A percentile compares a stretch with the other conserved stretches of the same genome.
phyloP scores from a whole-genome alignment of 73 alveolate genomes.

The Breviolum minutum region DNA sequence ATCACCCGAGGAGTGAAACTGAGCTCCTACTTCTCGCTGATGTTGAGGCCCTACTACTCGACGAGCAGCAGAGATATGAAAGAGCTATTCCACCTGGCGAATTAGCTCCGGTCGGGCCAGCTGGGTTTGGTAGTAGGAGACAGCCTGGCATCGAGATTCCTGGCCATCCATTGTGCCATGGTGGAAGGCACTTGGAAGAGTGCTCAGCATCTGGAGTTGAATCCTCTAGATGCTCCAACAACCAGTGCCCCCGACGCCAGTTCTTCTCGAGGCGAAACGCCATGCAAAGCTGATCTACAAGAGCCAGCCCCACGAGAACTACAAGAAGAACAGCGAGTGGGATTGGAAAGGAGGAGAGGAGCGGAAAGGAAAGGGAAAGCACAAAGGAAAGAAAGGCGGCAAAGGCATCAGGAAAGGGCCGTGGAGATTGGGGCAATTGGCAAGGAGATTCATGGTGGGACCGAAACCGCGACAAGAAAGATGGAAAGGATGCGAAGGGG shows the following conservation, averaged over 20 bases:
- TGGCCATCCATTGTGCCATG: conserved; percentile 17
- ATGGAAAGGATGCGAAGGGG: background rate
- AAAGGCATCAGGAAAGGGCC: background rate
- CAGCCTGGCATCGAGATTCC: background rate
- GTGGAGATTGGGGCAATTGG: no score
- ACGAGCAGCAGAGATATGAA: background rate
- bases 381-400: background rate
- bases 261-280: background rate
- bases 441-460: background rate
- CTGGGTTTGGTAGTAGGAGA: background rate
- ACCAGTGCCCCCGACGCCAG: background rate
- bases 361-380: background rate
- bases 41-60: background rate
- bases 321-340: background rate
- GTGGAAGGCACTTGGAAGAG: background rate
- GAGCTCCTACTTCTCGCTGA: background rate
- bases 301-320: background rate
- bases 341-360: background rate
- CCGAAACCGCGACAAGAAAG: background rate
- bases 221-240: background rate
- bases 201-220: background rate
- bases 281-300: background rate
- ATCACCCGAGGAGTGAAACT: conserved; percentile 1
- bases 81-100: background rate
- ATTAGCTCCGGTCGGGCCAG: background rate